Base-by-base conservation (phyloP, 108 stramenopile genomes). In the Craspedostauros australis region DNA sequence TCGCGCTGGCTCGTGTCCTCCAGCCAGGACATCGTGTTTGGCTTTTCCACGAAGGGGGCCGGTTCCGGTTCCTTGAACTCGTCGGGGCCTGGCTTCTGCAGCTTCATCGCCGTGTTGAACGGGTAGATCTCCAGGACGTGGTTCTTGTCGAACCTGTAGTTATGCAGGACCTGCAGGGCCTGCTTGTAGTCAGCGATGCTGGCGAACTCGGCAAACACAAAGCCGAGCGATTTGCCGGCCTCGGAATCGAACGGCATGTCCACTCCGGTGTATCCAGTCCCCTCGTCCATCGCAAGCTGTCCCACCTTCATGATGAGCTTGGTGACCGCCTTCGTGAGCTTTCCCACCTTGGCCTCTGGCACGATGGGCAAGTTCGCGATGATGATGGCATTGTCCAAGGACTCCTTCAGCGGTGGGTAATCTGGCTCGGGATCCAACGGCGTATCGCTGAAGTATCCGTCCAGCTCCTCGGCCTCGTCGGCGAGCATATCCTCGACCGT, bases 91-190 rank as follows among this genome's bases (percentile, higher is more conserved):
- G n/a, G n/a, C 16, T 21, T 37, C 19, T 44, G 27, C 29, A 95
- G 58, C 26, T 73, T 49, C 26, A 57, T 36, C 4, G 91, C 87
- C 4, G 89, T 80, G n/a, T 75, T 57, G 64, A 93, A 94, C 23
- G 72, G 72, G 39, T 68, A 62, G 9, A 90, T 90, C 30, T 68
- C 64, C 33, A 95, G 52, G 3, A 58, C 23, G 62, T 98, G 97
- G 39, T 83, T 91, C 60, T 98, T 98, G 60, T 96, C 97, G 47
- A 98, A 82, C 40, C 71, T 70, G 68, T 95, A 95, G 31, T 73
- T 88, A 56, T 97, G 60, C 39, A 98, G 83, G 23, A 84, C 89
- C 59, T 86, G 86, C 44, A 97, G 76, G 15, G 96, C 96, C 63
- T 90, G 73, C 39, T 91, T 84, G 31, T 95, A 83, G 34, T 94